phyloP scores from a whole-genome alignment of 257 asterid species.

The Schizonepeta tenuifolia region DNA sequence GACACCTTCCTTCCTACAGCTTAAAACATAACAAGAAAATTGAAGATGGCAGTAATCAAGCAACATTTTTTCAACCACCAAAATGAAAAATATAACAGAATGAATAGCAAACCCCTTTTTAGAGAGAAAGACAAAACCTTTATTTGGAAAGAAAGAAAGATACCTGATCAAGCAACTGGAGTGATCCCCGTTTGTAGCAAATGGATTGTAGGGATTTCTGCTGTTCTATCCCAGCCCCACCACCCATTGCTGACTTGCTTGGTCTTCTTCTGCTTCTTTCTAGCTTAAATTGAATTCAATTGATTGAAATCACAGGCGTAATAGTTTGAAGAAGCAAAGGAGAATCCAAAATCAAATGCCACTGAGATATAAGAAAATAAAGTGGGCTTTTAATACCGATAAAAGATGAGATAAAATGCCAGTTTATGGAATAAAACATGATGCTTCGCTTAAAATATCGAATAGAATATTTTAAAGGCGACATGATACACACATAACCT shows the following conservation, averaged over 20 bases:
- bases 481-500: background rate
- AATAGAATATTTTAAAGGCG: background rate
- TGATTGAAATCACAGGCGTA: too few relatives aligned
- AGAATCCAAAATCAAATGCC: background rate
- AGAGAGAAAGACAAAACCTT: too few relatives aligned
- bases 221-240: slow-evolving; percentile 36
- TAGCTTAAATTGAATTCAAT: background rate
- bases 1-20: background rate
- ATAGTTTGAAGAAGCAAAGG: background rate
- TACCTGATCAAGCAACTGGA: slow-evolving; percentile 90
- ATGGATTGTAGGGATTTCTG: slow-evolving; percentile 59
- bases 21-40: background rate
- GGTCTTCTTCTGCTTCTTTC: background rate
- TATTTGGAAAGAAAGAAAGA: background rate
- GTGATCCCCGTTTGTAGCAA: slow-evolving; percentile 77
- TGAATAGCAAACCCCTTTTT: background rate
- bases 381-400: background rate
- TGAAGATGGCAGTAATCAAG: background rate
- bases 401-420: background rate
- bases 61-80: background rate
- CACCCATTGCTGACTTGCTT: slow-evolving; percentile 44
- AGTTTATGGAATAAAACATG: background rate
- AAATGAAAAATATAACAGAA: too few relatives aligned
- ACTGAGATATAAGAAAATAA: background rate
- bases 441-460: background rate